Evolutionary conservation across 108 stramenopile species (phyloP).

Genomic region (Cylindrotheca closterium): DNA sequence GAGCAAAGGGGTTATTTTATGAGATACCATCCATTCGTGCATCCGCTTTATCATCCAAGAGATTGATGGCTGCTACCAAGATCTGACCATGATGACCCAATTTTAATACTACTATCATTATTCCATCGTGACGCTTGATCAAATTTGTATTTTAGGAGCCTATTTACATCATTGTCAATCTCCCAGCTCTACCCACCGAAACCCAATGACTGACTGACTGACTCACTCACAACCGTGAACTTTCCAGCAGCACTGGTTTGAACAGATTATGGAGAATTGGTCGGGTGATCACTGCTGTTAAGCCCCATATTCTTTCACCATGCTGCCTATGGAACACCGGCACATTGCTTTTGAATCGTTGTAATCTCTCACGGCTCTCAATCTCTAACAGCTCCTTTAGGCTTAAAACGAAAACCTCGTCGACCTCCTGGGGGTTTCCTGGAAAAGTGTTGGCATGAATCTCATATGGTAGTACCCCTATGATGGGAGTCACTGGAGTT

Average conservation of each 20-base stretch:
- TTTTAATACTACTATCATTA: no score
- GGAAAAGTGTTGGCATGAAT: constrained; percentile 50
- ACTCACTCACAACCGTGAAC: no score
- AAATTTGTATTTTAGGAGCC: no score
- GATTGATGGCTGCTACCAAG: no score
- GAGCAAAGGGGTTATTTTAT: no score
- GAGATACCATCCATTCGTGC: no score
- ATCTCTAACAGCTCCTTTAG: constrained; percentile 43
- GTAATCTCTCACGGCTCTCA: constrained; percentile 42
- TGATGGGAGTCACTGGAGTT: constrained; percentile 72
- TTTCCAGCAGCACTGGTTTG: constrained; percentile 65
- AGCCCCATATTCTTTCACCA: constrained; percentile 72
- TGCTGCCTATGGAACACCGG: constrained; percentile 61
- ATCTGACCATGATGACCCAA: no score
- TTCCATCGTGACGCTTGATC: no score
- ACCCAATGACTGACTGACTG: no score
- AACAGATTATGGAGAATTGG: constrained; percentile 68
- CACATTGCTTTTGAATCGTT: constrained; percentile 21
- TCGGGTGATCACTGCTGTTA: constrained; percentile 71
- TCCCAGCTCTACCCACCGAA: no score
- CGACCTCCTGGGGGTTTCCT: constrained; percentile 66
- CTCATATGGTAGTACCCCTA: constrained; percentile 58
- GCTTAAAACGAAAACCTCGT: constrained; percentile 64
- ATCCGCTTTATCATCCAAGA: no score
- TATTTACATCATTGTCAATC: no score